phyloP scores from a whole-genome alignment of 495 filamentous ascomycete species.

The Neurospora sp. region DNA sequence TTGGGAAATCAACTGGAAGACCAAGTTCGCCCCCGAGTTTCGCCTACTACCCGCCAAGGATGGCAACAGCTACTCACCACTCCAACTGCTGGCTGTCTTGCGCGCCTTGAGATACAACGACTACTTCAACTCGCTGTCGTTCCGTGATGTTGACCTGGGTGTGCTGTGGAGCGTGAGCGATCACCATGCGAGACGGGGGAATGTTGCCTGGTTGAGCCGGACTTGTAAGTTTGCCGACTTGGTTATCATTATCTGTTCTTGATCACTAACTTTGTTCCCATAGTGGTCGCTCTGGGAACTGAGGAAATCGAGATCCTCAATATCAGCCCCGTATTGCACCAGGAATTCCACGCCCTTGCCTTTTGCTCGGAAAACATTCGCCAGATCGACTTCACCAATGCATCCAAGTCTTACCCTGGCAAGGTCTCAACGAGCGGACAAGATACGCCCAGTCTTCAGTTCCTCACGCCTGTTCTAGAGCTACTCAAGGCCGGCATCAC shows the following conservation, averaged over 20 bases:
- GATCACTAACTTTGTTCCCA: constrained; percentile 1
- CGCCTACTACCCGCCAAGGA: constrained; percentile 60
- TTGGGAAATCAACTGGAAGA: constrained; percentile 69
- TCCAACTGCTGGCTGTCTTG: constrained; percentile 79
- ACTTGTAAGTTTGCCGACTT: constrained; percentile 11
- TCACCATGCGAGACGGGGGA: constrained; percentile 14
- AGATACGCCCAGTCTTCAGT: constrained; percentile 11
- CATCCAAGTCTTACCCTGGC: constrained; percentile 11
- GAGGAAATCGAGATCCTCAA: constrained; percentile 28
- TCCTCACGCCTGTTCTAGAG: constrained; percentile 22
- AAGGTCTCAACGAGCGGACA: neutral
- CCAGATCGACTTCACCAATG: constrained; percentile 33
- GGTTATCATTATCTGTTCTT: neutral
- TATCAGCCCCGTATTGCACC: constrained; percentile 29
- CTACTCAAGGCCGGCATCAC: constrained; percentile 19
- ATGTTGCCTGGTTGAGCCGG: constrained; percentile 22
- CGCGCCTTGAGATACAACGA: constrained; percentile 87
- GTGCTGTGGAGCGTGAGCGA: constrained; percentile 24
- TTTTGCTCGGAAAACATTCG: constrained; percentile 34
- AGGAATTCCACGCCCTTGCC: constrained; percentile 38
- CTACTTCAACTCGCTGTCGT: constrained; percentile 77
- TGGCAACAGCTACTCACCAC: constrained; percentile 49
- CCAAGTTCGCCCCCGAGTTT: constrained; percentile 76
- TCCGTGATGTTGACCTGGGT: constrained; percentile 57
- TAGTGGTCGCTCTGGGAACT: constrained; percentile 17